Evolutionary conservation across 2,329 filamentous ascomycete species (phyloP).

Genomic region (Xylaria sp.): DNA sequence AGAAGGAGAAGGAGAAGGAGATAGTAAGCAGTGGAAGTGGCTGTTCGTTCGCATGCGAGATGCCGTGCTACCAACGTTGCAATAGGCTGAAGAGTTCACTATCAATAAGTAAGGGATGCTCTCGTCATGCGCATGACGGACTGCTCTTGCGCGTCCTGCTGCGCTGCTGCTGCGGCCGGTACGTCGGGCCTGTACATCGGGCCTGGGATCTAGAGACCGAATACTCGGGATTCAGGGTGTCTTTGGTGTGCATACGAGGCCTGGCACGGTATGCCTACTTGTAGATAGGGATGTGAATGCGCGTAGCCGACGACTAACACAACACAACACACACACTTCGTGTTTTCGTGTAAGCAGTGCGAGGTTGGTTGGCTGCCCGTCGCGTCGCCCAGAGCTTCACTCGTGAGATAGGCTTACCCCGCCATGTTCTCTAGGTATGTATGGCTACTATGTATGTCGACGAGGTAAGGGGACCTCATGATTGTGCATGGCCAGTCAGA

Average conservation of each 20-base stretch:
- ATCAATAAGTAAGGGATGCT: neutral
- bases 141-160: constrained; percentile 24
- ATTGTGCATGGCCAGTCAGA: neutral
- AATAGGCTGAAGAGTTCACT: constrained; percentile 13
- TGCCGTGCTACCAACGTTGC: constrained; percentile 19
- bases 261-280: neutral
- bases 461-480: neutral
- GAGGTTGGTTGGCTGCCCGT: neutral
- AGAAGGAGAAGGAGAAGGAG: neutral
- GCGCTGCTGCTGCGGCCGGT: constrained; percentile 33
- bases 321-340: neutral
- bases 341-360: constrained; percentile 24
- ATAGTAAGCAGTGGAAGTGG: neutral
- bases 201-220: constrained; percentile 33
- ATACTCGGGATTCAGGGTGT: constrained; percentile 32
- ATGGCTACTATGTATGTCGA: neutral
- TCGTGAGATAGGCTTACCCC: neutral
- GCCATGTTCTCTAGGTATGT: neutral
- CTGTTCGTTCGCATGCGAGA: constrained; percentile 31
- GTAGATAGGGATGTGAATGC: constrained; percentile 14
- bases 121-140: constrained; percentile 26
- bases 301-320: constrained; percentile 14
- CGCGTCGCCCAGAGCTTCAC: neutral
- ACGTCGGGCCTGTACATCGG: constrained; percentile 15
- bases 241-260: constrained; percentile 16